phyloP scores from a whole-genome alignment of 2,329 filamentous ascomycete genomes.

The Stemphylium lycopersici region DNA sequence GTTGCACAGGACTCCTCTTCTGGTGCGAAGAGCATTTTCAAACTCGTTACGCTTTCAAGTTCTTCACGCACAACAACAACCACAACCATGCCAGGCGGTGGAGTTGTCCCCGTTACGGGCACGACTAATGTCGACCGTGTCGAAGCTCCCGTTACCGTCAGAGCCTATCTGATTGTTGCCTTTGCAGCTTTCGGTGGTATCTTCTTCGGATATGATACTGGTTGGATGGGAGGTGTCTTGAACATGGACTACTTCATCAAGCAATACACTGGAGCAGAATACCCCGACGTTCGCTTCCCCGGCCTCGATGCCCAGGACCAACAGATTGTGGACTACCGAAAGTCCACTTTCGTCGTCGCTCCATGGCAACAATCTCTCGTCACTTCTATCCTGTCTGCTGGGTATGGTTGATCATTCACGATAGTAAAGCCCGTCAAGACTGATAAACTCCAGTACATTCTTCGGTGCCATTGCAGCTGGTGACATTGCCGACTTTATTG shows the following conservation, averaged over 20 bases:
- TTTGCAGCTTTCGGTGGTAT: slow-evolving; percentile 57
- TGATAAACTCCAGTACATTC: slow-evolving; percentile 62
- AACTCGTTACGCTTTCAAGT: slow-evolving; percentile 13
- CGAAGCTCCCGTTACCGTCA: slow-evolving; percentile 57
- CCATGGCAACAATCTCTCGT: slow-evolving; percentile 62
- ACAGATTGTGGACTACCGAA: slow-evolving; percentile 65
- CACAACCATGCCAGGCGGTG: slow-evolving; percentile 46
- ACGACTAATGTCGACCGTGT: slow-evolving; percentile 62
- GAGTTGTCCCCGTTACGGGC: slow-evolving; percentile 44
- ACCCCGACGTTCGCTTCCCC: slow-evolving; percentile 49
- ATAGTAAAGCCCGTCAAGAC: background rate
- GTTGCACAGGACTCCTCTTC: slow-evolving; percentile 31
- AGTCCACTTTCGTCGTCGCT: slow-evolving; percentile 33
- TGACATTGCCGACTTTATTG: slow-evolving; percentile 68
- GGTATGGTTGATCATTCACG: slow-evolving; percentile 2
- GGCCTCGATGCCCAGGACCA: slow-evolving; percentile 63
- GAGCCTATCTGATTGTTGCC: slow-evolving; percentile 55
- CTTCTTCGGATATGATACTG: slow-evolving; percentile 81
- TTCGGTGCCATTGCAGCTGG: slow-evolving; percentile 68
- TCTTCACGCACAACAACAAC: slow-evolving; percentile 19
- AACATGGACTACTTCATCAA: slow-evolving; percentile 52
- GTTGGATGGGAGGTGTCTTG: slow-evolving; percentile 74
- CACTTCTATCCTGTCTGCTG: slow-evolving; percentile 76
- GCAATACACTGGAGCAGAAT: slow-evolving; percentile 42
- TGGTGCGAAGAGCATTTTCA: slow-evolving; percentile 21